A percentile compares a stretch with the other conserved stretches of the same genome.
Conservation (phyloP, 192 early-diverging fungal genomes). For the Martensiomyces pterosporus region DNA sequence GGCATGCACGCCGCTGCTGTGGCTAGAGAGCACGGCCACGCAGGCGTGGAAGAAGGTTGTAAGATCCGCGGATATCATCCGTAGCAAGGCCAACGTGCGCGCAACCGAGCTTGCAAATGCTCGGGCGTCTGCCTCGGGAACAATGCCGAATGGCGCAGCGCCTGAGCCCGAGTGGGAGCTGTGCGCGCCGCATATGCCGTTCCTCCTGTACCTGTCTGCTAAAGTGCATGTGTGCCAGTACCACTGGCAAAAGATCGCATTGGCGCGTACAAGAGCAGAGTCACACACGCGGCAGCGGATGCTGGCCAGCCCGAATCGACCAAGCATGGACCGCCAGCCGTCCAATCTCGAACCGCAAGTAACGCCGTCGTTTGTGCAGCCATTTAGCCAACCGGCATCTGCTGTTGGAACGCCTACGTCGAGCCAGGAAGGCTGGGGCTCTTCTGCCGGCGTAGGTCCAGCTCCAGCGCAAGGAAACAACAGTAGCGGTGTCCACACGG, state of each 20-base stretch:
- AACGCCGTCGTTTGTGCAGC: constrained; percentile 43
- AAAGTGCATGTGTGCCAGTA: constrained; percentile 51
- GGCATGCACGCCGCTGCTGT: constrained; percentile 43
- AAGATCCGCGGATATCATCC: constrained; percentile 42
- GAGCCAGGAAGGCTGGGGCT: constrained; percentile 16
- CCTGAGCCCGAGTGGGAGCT: constrained; percentile 53
- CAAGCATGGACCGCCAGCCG: constrained; percentile 2
- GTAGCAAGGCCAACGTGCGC: constrained; percentile 24
- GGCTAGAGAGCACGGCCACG: constrained; percentile 48
- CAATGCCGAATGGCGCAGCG: constrained; percentile 44
- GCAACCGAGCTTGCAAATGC: constrained; percentile 41
- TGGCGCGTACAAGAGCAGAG: constrained; percentile 35
- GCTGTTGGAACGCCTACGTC: constrained; percentile 23
- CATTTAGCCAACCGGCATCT: constrained; percentile 41
- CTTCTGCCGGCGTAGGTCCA: background rate
- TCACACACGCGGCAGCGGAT: no score
- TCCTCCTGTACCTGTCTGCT: constrained; percentile 42
- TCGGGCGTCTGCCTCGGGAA: constrained; percentile 30
- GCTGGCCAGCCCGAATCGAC: no score
- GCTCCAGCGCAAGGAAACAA: no score
- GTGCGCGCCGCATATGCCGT: constrained; percentile 51
- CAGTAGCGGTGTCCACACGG: background rate
- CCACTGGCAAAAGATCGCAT: constrained; percentile 50
- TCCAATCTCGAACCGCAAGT: constrained; percentile 27
- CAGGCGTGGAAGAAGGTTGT: constrained; percentile 50